Conservation (phyloP, 176 grass and related monocot genomes). For the Hsuehochloa calcarea region DNA sequence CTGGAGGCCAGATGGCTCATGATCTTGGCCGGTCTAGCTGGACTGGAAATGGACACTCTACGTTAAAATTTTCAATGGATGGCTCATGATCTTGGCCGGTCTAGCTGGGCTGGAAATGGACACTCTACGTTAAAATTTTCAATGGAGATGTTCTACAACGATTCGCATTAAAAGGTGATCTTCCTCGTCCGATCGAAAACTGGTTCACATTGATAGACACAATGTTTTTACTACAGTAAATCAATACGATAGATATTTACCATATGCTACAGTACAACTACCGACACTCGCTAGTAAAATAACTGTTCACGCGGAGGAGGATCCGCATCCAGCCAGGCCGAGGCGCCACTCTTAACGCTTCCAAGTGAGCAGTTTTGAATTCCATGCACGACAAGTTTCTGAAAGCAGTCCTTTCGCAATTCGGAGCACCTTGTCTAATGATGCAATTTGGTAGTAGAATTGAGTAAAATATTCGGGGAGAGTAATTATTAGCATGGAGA, state of each 20-base stretch:
- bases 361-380: not conserved
- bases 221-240: no score
- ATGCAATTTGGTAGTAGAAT: not conserved
- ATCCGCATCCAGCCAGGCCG: not conserved
- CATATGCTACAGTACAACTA: no score
- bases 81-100: not conserved
- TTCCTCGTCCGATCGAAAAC: no score
- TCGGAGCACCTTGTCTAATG: not conserved
- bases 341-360: not conserved
- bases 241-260: no score
- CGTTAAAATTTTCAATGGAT: not conserved
- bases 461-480: not conserved
- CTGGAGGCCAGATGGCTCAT: not conserved
- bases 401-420: not conserved
- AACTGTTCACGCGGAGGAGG: no score
- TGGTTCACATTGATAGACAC: no score
- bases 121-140: no score
- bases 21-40: not conserved
- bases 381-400: not conserved
- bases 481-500: slow-evolving; percentile 16
- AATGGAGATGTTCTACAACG: no score
- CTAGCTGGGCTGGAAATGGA: not conserved
- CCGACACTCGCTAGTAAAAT: no score
- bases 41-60: not conserved
- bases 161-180: no score